Conservation (phyloP, 2,329 filamentous ascomycete genomes). For the Talaromyces sp. region DNA sequence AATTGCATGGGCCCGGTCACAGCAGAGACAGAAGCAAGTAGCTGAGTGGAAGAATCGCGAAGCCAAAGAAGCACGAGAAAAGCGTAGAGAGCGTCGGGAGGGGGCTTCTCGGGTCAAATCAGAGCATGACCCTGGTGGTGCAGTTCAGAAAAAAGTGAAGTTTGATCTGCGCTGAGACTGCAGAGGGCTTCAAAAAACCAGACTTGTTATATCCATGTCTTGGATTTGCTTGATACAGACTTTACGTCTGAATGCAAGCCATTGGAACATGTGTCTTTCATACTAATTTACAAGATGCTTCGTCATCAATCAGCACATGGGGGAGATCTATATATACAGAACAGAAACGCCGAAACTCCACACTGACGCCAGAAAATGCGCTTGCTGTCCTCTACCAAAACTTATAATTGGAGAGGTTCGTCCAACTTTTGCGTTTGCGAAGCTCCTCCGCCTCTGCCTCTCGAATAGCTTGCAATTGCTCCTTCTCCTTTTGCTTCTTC, state of each 20-base stretch:
- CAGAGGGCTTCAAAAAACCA: background rate
- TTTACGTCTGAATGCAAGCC: slow-evolving; percentile 20
- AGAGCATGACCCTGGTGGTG: slow-evolving; percentile 28
- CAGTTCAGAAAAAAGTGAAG: slow-evolving; percentile 43
- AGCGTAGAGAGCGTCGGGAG: slow-evolving; percentile 53
- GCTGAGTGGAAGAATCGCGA: slow-evolving; percentile 60
- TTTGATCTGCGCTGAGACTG: slow-evolving; percentile 32
- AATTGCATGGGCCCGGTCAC: slow-evolving; percentile 56
- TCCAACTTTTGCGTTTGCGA: slow-evolving; percentile 44
- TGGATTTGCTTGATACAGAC: background rate
- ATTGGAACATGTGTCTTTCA: slow-evolving; percentile 17
- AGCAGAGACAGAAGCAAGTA: slow-evolving; percentile 59
- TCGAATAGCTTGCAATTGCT: slow-evolving; percentile 38
- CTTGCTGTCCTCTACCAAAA: slow-evolving; percentile 40
- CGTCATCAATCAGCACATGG: slow-evolving; percentile 6
- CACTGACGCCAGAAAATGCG: slow-evolving; percentile 27
- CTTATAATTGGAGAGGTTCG: slow-evolving; percentile 46
- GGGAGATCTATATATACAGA: slow-evolving; percentile 20
- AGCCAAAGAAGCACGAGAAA: slow-evolving; percentile 58
- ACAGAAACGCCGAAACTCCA: slow-evolving; percentile 30
- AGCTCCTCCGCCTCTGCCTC: slow-evolving; percentile 42
- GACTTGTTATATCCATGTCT: background rate
- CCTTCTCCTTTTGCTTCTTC: slow-evolving; percentile 58
- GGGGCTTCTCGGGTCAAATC: slow-evolving; percentile 30
- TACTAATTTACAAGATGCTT: slow-evolving; percentile 22